phyloP scores from a whole-genome alignment of 345 rosid genomes.

The Eutrema japonicum region DNA sequence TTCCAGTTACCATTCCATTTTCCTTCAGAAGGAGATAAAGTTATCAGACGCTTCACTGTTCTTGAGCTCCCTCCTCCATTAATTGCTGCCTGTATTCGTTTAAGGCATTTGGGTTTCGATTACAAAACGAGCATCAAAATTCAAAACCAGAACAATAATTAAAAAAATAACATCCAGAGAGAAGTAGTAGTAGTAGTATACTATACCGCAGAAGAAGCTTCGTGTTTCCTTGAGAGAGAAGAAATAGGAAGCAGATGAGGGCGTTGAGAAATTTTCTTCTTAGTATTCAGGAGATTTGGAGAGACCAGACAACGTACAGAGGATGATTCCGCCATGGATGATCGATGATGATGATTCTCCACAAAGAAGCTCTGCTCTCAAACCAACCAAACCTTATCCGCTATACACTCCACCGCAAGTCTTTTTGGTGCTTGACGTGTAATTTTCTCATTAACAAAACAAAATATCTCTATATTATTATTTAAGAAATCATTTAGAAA shows the following conservation, averaged over 20 bases:
- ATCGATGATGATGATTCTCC: conserved; percentile 30
- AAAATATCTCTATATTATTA: no score
- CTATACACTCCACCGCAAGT: conserved; percentile 14
- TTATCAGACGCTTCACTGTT: conserved; percentile 54
- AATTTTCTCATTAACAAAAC: conserved; percentile 1
- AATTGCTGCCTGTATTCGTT: conserved; percentile 14
- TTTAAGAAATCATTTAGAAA: no score
- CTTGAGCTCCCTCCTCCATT: conserved; percentile 44
- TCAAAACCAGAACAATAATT: neutral
- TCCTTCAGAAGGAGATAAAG: conserved; percentile 66
- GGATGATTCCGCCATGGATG: conserved; percentile 41
- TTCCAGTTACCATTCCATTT: conserved; percentile 77
- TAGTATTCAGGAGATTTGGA: conserved; percentile 38
- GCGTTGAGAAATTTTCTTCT: conserved; percentile 19
- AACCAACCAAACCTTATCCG: conserved; percentile 32
- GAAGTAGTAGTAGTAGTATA: neutral
- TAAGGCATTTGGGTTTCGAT: neutral
- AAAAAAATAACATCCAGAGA: neutral
- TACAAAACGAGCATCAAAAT: neutral
- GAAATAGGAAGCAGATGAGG: conserved; percentile 34
- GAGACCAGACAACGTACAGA: conserved; percentile 34
- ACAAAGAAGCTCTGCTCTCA: conserved; percentile 22
- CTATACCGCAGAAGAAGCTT: conserved; percentile 34
- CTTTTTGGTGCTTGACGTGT: conserved; percentile 34
- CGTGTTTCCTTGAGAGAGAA: conserved; percentile 40